phyloP scores from a whole-genome alignment of 1,284 basidiomycete genomes.

The Ustilago vetiveriae region DNA sequence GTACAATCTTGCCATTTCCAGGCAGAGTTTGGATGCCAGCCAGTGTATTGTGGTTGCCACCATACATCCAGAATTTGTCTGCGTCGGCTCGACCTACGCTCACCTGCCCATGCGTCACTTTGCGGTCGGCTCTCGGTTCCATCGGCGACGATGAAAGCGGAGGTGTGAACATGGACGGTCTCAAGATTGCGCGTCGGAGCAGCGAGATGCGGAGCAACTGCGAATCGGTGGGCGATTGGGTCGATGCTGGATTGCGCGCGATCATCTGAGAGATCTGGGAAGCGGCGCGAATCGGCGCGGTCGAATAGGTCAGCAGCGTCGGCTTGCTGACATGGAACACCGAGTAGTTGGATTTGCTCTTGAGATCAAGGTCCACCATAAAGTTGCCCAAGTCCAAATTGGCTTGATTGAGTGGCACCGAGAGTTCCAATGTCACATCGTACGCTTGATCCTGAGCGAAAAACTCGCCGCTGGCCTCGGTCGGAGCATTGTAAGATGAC shows the following conservation, averaged over 20 bases:
- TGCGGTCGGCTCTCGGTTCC: conserved; percentile 30
- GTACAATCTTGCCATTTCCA: conserved; percentile 16
- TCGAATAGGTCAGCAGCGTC: conserved; percentile 38
- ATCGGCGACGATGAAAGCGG: conserved; percentile 21
- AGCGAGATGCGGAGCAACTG: conserved; percentile 56
- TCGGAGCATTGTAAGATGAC: conserved; percentile 22
- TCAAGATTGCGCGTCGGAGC: conserved; percentile 44
- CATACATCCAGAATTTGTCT: conserved; percentile 56
- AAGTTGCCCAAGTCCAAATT: conserved; percentile 64
- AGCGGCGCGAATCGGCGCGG: conserved; percentile 42
- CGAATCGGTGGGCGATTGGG: conserved; percentile 24
- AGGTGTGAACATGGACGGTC: conserved; percentile 33
- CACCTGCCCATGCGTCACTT: conserved; percentile 42
- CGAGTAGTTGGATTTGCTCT: conserved; percentile 24
- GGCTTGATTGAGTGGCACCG: conserved; percentile 58
- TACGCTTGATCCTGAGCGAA: conserved; percentile 63
- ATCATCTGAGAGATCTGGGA: conserved; percentile 36
- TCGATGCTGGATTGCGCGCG: conserved; percentile 39
- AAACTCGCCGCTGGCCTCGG: conserved; percentile 26
- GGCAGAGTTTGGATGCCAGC: conserved; percentile 24
- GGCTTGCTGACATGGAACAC: conserved; percentile 45
- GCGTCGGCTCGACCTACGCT: conserved; percentile 54
- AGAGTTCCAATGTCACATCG: conserved; percentile 62
- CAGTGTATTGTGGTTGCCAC: conserved; percentile 40
- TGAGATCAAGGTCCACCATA: conserved; percentile 59